These are phyloP conservation scores for Ilyonectria destructans DNA, from an alignment of 2,329 filamentous ascomycete species.

Conservation along the genomic window DNA sequence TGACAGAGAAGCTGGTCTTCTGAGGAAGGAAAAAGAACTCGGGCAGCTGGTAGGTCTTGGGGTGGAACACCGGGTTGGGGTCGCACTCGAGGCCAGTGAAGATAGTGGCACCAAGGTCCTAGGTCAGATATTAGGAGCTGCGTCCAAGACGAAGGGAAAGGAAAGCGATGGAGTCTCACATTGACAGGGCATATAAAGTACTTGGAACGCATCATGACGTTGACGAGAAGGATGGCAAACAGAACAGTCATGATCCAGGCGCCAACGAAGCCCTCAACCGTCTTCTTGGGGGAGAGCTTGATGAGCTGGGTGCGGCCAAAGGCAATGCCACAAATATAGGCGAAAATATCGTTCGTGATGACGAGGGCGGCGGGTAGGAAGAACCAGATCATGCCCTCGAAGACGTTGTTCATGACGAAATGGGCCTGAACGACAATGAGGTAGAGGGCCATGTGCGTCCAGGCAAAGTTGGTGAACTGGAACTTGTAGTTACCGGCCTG, in stretches of 20 bases:
- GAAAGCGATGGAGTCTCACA: slow-evolving; percentile 59
- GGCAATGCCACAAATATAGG: slow-evolving; percentile 97
- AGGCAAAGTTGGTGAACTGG: slow-evolving; percentile 99
- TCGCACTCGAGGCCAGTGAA: slow-evolving; percentile 92
- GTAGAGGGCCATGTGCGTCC: slow-evolving; percentile 99
- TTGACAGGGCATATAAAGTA: slow-evolving; percentile 99
- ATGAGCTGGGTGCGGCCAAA: slow-evolving; percentile 98
- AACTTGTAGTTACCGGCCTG: slow-evolving; percentile 98
- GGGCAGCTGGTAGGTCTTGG: slow-evolving; percentile 82
- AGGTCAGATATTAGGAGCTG: slow-evolving; percentile 30
- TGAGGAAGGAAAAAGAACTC: slow-evolving; percentile 81
- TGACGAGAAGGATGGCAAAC: slow-evolving; percentile 86
- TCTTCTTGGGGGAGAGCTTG: slow-evolving; percentile 99
- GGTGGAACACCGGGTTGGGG: slow-evolving; percentile 91
- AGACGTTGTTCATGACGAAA: slow-evolving; percentile 99
- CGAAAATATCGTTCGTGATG: slow-evolving; percentile 99
- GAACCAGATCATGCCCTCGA: slow-evolving; percentile 99
- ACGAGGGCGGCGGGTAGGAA: slow-evolving; percentile 95
- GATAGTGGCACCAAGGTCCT: slow-evolving; percentile 92
- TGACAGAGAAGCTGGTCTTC: slow-evolving; percentile 74
- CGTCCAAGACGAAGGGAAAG: background rate
- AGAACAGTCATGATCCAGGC: slow-evolving; percentile 96
- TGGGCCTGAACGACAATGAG: slow-evolving; percentile 98
- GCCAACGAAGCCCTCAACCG: slow-evolving; percentile 95
- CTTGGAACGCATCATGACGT: slow-evolving; percentile 89